Percentiles rank a stretch among this genome's conserved stretches.
These are phyloP conservation scores for Aquilaria sinensis DNA, from an alignment of 345 rosid species.

Conservation along the genomic window DNA sequence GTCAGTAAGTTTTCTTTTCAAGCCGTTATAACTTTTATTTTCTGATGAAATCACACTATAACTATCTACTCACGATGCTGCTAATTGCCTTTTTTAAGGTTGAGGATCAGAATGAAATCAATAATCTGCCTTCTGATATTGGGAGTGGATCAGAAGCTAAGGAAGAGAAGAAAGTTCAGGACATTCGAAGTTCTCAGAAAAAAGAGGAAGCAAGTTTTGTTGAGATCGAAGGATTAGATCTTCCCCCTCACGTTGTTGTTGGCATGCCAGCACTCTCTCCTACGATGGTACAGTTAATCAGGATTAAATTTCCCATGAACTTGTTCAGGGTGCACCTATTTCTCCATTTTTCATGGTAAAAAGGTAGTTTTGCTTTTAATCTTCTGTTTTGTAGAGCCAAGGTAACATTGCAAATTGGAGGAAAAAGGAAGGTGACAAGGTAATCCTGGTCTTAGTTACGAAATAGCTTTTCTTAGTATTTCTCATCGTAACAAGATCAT, in stretches of 20 bases:
- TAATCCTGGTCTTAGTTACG: slow-evolving; percentile 21
- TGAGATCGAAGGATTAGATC: slow-evolving; percentile 38
- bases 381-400: slow-evolving; percentile 54
- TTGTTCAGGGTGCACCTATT: slow-evolving; percentile 14
- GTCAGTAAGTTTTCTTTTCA: too few relatives aligned
- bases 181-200: slow-evolving; percentile 26
- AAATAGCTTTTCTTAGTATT: not conserved
- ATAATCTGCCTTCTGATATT: slow-evolving; percentile 44
- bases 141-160: slow-evolving; percentile 41
- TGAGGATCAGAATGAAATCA: slow-evolving; percentile 79
- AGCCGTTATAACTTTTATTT: too few relatives aligned
- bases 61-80: too few relatives aligned
- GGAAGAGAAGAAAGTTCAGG: slow-evolving; percentile 39
- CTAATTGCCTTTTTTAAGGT: slow-evolving; percentile 36
- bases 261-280: slow-evolving; percentile 99
- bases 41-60: too few relatives aligned
- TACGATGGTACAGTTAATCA: slow-evolving; percentile 64
- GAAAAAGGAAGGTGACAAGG: slow-evolving; percentile 98
- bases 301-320: slow-evolving; percentile 13
- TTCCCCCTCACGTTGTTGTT: slow-evolving; percentile 81
- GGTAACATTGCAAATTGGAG: slow-evolving; percentile 86
- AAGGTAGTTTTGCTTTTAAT: slow-evolving; percentile 18
- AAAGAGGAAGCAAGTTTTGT: slow-evolving; percentile 34
- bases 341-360: slow-evolving; percentile 7
- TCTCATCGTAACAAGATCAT: slow-evolving; percentile 1